Evolutionary conservation across 768 basidiomycete species (phyloP).

Genomic region (Rhodotorula paludigena): DNA sequence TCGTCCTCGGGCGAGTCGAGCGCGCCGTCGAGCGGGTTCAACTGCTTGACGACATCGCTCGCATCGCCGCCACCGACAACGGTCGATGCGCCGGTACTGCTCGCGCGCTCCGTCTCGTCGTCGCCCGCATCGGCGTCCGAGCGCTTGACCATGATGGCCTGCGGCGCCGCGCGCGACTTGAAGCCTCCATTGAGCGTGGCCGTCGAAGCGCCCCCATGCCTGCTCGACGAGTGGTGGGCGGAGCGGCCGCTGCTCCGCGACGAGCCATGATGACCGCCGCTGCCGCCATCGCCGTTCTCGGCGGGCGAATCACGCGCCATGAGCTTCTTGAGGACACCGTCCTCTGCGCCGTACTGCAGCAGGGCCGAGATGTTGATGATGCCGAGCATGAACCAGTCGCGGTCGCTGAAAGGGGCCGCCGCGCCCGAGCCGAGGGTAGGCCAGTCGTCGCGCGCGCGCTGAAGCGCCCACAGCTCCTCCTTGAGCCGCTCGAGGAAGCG

Average conservation of each 20-base stretch:
- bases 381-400: constrained; percentile 97
- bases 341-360: constrained; percentile 78
- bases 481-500: constrained; percentile 67
- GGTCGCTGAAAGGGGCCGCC: constrained; percentile 42
- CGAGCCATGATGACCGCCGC: not conserved
- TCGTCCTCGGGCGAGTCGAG: constrained; percentile 49
- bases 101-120: constrained; percentile 21
- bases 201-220: too few relatives aligned
- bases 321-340: constrained; percentile 62
- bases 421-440: constrained; percentile 52
- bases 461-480: constrained; percentile 26
- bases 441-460: not conserved
- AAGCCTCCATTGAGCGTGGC: too few relatives aligned
- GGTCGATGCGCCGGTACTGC: not conserved
- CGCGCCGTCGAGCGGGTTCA: constrained; percentile 13
- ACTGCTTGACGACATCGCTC: constrained; percentile 37
- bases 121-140: not conserved
- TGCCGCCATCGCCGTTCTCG: not conserved
- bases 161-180: constrained; percentile 14
- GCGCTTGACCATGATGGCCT: constrained; percentile 37
- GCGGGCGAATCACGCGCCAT: constrained; percentile 12
- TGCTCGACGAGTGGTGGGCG: too few relatives aligned
- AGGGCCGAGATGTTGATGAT: constrained; percentile 72
- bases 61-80: not conserved
- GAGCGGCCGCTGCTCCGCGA: not conserved